Percentiles rank a stretch among this genome's conserved stretches.
These are phyloP conservation scores for Nemophila menziesii DNA, from an alignment of 257 asterid genomes.

Conservation along the genomic window DNA sequence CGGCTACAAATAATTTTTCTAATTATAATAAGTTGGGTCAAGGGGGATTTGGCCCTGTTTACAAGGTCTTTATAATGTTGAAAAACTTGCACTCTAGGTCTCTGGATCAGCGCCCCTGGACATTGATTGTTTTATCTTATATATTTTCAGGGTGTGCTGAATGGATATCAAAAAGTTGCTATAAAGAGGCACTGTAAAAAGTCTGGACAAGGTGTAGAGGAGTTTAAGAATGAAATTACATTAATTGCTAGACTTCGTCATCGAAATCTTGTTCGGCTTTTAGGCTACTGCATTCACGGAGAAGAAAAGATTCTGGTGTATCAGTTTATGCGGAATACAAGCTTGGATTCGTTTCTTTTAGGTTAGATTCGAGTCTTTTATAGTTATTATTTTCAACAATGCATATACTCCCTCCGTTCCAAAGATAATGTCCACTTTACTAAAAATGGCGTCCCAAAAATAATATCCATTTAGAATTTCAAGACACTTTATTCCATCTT, in stretches of 20 bases:
- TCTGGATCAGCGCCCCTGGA: background rate
- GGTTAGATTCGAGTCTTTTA: slow-evolving; percentile 27
- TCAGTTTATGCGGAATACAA: slow-evolving; percentile 83
- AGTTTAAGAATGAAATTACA: slow-evolving; percentile 66
- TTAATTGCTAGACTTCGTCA: slow-evolving; percentile 76
- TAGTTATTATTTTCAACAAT: slow-evolving; percentile 1
- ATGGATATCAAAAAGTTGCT: slow-evolving; percentile 57
- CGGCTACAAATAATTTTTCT: slow-evolving; percentile 56
- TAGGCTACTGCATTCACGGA: slow-evolving; percentile 75
- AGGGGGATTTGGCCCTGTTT: slow-evolving; percentile 89
- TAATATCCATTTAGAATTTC: too few species aligned
- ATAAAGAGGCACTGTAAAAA: slow-evolving; percentile 70
- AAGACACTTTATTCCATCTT: too few species aligned
- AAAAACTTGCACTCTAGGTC: too few species aligned
- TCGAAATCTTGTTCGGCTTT: slow-evolving; percentile 65
- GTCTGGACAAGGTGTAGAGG: slow-evolving; percentile 73
- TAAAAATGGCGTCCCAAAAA: too few species aligned
- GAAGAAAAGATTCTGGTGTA: slow-evolving; percentile 71
- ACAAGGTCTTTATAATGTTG: too few species aligned
- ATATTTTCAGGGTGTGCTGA: slow-evolving; percentile 44
- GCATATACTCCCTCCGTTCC: too few species aligned
- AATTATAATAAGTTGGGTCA: slow-evolving; percentile 62
- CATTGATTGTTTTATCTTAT: background rate
- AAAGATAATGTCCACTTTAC: too few species aligned
- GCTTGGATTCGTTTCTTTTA: slow-evolving; percentile 62